Evolutionary conservation across 345 rosid species (phyloP).

Genomic region (Mercurialis annua): DNA sequence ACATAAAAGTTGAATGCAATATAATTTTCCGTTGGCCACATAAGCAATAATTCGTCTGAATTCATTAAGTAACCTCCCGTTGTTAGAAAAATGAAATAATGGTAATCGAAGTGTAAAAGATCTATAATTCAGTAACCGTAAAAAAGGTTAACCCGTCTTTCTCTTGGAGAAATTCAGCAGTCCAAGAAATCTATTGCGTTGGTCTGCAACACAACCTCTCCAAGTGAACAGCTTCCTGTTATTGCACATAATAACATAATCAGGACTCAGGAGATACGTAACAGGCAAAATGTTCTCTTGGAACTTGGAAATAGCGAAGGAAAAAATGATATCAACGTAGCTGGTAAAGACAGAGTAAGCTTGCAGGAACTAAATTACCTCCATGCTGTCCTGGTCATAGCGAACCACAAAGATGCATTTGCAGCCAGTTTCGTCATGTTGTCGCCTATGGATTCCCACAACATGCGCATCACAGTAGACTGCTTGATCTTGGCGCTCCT

Average conservation of each 20-base stretch:
- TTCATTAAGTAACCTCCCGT: too few relatives aligned
- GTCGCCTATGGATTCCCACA: slow-evolving; percentile 45
- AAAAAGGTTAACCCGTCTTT: too few relatives aligned
- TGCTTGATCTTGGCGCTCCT: slow-evolving; percentile 59
- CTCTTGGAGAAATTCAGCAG: not conserved
- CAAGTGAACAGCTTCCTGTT: slow-evolving; percentile 43
- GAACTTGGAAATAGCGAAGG: not conserved
- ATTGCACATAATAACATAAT: not conserved
- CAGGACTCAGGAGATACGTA: not conserved
- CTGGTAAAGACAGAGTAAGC: not conserved
- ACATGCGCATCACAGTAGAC: slow-evolving; percentile 67
- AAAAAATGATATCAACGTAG: not conserved
- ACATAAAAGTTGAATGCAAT: too few relatives aligned
- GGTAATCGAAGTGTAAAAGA: too few relatives aligned
- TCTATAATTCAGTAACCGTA: too few relatives aligned
- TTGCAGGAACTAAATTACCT: slow-evolving; percentile 34
- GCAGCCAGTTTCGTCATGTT: slow-evolving; percentile 49
- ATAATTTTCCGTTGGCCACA: too few relatives aligned
- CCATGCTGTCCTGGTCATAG: slow-evolving; percentile 42
- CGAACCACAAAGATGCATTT: slow-evolving; percentile 58
- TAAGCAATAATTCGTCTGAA: too few relatives aligned
- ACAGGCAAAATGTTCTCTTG: not conserved
- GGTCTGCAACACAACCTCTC: slow-evolving; percentile 48
- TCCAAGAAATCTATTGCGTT: slow-evolving; percentile 2
- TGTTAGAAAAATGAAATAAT: too few relatives aligned